Percentiles rank a stretch among this genome's conserved stretches.
phyloP scores from a whole-genome alignment of 768 basidiomycete genomes.

The Russula lepida region DNA sequence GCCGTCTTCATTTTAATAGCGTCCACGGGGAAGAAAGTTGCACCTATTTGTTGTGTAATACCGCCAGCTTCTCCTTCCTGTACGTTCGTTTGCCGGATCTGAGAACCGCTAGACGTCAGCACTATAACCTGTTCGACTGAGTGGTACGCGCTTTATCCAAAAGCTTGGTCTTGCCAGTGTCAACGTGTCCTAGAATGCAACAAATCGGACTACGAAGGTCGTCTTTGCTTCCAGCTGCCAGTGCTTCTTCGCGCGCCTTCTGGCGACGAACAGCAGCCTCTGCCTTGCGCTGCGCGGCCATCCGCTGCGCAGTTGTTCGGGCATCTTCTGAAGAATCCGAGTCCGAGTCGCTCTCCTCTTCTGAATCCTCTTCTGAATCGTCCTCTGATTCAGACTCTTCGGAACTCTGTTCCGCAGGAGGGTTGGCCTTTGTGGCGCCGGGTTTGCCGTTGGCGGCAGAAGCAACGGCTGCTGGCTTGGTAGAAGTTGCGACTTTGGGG shows the following conservation, averaged over 20 bases:
- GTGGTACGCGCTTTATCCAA: slow-evolving; percentile 72
- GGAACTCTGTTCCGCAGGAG: slow-evolving; percentile 20
- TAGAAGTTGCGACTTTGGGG: not conserved
- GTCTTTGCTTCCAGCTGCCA: slow-evolving; percentile 82
- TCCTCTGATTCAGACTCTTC: slow-evolving; percentile 40
- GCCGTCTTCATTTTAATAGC: slow-evolving; percentile 90
- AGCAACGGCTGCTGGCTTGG: slow-evolving; percentile 17
- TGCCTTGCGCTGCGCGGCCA: slow-evolving; percentile 65
- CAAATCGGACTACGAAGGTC: slow-evolving; percentile 94
- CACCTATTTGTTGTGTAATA: slow-evolving; percentile 99
- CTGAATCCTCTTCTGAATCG: slow-evolving; percentile 24
- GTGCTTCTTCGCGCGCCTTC: slow-evolving; percentile 74
- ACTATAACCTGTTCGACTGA: not conserved
- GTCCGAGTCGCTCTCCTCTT: slow-evolving; percentile 34
- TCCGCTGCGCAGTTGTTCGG: slow-evolving; percentile 56
- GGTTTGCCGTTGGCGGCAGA: slow-evolving; percentile 25
- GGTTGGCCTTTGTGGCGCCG: slow-evolving; percentile 4
- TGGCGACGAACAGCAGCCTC: slow-evolving; percentile 75
- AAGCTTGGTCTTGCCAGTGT: slow-evolving; percentile 97
- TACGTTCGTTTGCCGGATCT: slow-evolving; percentile 99
- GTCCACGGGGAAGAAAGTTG: slow-evolving; percentile 96
- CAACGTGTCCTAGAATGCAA: slow-evolving; percentile 98
- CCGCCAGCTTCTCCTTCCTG: slow-evolving; percentile 99
- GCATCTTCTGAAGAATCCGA: slow-evolving; percentile 52
- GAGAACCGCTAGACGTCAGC: not conserved